Percentiles rank a stretch among this genome's conserved stretches.
Evolutionary conservation across 2,329 filamentous ascomycete genomes (phyloP).

Genomic region (Scortechinia acanthostroma): DNA sequence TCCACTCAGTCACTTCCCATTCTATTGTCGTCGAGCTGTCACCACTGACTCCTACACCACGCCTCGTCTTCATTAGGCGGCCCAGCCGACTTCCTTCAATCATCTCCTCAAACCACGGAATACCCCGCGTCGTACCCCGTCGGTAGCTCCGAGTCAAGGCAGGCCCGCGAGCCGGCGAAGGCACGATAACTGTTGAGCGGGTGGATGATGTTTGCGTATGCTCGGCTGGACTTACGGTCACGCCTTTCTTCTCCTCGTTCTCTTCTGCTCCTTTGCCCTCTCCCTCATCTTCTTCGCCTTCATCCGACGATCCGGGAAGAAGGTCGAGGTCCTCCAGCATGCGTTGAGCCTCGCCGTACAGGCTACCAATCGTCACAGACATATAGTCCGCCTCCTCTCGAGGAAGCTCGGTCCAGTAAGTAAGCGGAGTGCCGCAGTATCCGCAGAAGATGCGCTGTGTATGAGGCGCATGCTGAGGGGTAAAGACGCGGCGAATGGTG

Average conservation of each 20-base stretch:
- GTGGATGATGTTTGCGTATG: neutral
- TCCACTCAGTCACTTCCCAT: slow-evolving; percentile 1
- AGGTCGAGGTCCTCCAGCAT: neutral
- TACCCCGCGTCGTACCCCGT: neutral
- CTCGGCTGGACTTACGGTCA: neutral
- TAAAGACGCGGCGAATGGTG: neutral
- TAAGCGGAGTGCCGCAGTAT: neutral
- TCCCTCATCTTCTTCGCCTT: neutral
- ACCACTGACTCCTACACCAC: neutral
- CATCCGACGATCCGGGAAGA: neutral
- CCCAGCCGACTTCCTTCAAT: slow-evolving; percentile 1
- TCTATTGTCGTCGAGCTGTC: neutral
- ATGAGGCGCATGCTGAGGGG: neutral
- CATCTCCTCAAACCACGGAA: slow-evolving; percentile 2
- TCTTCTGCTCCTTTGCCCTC: too few species aligned
- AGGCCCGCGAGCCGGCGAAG: neutral
- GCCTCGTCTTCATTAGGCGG: neutral
- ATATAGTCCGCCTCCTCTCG: neutral
- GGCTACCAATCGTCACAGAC: neutral
- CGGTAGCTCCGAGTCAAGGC: neutral
- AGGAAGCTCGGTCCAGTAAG: neutral
- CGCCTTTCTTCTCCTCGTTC: neutral
- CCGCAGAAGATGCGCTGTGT: neutral
- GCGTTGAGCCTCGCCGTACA: neutral
- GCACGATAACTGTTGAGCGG: neutral